Evolutionary conservation across 352 stramenopile genomes (phyloP), one percentile per base, ranked within the genome.

Genomic region (Pythium pyrilobum): DNA sequence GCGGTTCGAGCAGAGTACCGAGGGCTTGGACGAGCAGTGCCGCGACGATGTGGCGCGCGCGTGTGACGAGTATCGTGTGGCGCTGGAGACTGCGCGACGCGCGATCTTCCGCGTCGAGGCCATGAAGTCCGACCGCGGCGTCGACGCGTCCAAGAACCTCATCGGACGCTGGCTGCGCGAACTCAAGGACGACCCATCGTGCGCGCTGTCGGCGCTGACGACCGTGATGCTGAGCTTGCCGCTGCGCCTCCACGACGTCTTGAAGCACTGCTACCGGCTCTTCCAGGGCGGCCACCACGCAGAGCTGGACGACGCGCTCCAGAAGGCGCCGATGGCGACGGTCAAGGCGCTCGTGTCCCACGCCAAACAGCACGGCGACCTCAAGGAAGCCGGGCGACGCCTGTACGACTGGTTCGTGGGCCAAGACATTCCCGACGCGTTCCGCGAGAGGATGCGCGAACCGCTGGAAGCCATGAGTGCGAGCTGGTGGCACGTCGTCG

Each of bases 191-290:
- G 5, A 21, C 11, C 20, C 12, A 47, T 23, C 11, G n/a, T 37
- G 24, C 16, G 6, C n/a, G 16, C 20, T 37, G 34, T 16, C 15
- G 10, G 5, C 8, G 16, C n/a, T 25, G 13, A 24, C 41, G 27
- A 6, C 2, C n/a, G 10, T 27, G 25, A 49, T 49, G 16, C 27
- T 49, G 42, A 37, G 16, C 3, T 9, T 49, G 15, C 42, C 42
- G 15, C 15, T 37, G 24, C 42, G 42, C 8, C 42, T 49, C 2
- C 42, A 49, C 4, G 6, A 27, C 15, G n/a, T 49, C n/a, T 5
- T 49, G 42, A 49, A 49, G 27, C 25, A 49, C 4, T 49, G 42
- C 42, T 49, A 37, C 42, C 13, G n/a, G 27, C 42, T 49, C 3
- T 9, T 37, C n/a, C 15, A 37, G 16, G 25, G 25, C 16, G 9